Evolutionary conservation across 2,329 filamentous ascomycete genomes (phyloP).

Genomic region (Epicoccum nigrum): DNA sequence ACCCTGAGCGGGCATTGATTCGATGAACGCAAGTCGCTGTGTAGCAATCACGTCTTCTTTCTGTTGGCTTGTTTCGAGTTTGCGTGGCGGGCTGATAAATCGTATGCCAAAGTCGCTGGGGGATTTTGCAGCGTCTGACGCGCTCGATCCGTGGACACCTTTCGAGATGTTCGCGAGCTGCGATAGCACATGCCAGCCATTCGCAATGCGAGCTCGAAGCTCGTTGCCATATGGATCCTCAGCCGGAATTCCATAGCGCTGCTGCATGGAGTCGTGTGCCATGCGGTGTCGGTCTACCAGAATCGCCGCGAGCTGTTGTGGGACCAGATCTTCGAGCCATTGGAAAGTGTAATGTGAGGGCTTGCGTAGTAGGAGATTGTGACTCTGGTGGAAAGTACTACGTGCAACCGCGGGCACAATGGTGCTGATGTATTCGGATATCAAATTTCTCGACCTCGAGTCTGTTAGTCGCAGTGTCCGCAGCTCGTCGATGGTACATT

Average conservation of each 20-base stretch:
- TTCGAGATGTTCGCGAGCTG: slow-evolving; percentile 34
- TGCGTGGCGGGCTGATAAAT: slow-evolving; percentile 23
- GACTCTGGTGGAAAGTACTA: slow-evolving; percentile 31
- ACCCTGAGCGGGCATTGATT: slow-evolving; percentile 19
- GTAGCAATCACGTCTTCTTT: slow-evolving; percentile 30
- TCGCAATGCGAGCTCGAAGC: slow-evolving; percentile 35
- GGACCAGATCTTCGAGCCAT: slow-evolving; percentile 38
- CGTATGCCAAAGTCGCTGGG: slow-evolving; percentile 20
- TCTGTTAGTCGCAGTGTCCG: slow-evolving; percentile 29
- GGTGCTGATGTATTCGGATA: slow-evolving; percentile 32
- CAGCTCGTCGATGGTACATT: slow-evolving; percentile 39
- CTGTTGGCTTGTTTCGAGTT: slow-evolving; percentile 22
- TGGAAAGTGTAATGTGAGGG: slow-evolving; percentile 16
- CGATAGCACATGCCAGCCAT: slow-evolving; percentile 37
- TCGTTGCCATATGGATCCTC: slow-evolving; percentile 39
- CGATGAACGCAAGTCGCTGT: slow-evolving; percentile 30
- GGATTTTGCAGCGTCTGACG: slow-evolving; percentile 14
- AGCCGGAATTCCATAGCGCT: slow-evolving; percentile 36
- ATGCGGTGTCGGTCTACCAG: slow-evolving; percentile 39
- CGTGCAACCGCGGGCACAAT: slow-evolving; percentile 38
- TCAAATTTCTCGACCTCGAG: slow-evolving; percentile 28
- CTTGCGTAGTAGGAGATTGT: slow-evolving; percentile 20
- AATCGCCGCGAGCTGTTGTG: slow-evolving; percentile 37
- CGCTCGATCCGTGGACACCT: slow-evolving; percentile 20
- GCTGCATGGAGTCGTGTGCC: slow-evolving; percentile 23